Evolutionary conservation across 176 grass and related monocot species (phyloP).

Genomic region (Eremochloa ophiuroides): DNA sequence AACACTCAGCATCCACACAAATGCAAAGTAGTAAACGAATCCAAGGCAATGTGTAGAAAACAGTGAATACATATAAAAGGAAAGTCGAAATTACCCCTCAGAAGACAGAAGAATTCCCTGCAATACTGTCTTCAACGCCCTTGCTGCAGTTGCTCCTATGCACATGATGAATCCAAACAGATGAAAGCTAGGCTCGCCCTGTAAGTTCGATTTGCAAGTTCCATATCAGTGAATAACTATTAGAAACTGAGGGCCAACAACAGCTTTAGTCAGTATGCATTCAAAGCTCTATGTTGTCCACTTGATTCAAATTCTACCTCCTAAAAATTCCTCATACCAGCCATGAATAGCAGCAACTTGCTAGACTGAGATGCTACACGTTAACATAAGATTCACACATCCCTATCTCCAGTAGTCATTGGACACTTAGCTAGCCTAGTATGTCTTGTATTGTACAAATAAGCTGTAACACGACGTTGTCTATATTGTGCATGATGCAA

Average conservation of each 20-base stretch:
- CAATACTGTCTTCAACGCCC: constrained; percentile 75
- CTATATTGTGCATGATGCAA: background rate
- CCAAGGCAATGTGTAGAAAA: background rate
- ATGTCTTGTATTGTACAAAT: background rate
- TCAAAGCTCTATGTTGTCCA: background rate
- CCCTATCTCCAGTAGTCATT: background rate
- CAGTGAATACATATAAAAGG: background rate
- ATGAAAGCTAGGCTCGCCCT: constrained; percentile 83
- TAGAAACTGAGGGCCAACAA: background rate
- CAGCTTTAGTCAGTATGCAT: background rate
- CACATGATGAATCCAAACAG: constrained; percentile 85
- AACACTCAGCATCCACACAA: background rate
- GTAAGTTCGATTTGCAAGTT: constrained; percentile 6
- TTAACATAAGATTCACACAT: background rate
- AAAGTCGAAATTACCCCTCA: constrained; percentile 54
- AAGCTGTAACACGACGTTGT: background rate
- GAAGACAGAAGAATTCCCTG: constrained; percentile 83
- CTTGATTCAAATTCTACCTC: background rate
- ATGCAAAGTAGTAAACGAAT: constrained; percentile 9
- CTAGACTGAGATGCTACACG: background rate
- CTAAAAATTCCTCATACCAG: background rate
- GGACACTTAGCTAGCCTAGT: background rate
- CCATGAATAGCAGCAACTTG: background rate
- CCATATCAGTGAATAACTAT: constrained; percentile 16
- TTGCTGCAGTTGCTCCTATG: constrained; percentile 69